phyloP scores from a whole-genome alignment of 345 rosid genomes.

The Boechera retrofracta region DNA sequence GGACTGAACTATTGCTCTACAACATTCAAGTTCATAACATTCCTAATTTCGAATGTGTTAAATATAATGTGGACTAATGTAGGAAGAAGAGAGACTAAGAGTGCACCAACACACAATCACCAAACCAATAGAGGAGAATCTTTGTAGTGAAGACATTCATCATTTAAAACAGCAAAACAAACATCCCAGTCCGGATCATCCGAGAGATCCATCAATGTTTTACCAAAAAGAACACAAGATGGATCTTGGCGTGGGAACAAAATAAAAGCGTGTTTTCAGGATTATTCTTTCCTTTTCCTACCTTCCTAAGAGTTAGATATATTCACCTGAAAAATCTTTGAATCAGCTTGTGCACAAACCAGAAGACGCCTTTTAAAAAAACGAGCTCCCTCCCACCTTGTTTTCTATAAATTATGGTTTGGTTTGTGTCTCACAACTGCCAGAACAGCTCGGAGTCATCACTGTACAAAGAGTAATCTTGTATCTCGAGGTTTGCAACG shows the following conservation, averaged over 20 bases:
- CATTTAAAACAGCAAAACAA: slow-evolving; percentile 18
- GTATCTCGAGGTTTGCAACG: slow-evolving; percentile 89
- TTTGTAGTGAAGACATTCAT: slow-evolving; percentile 11
- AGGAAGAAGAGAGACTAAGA: not conserved
- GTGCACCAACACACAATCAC: slow-evolving; percentile 16
- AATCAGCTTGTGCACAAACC: slow-evolving; percentile 48
- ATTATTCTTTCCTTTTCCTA: slow-evolving; percentile 43
- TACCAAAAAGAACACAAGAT: slow-evolving; percentile 33
- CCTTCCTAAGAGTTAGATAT: slow-evolving; percentile 46
- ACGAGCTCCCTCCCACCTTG: slow-evolving; percentile 41
- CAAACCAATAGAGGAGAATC: slow-evolving; percentile 6
- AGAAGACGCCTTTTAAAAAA: slow-evolving; percentile 44
- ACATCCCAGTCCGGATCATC: slow-evolving; percentile 25
- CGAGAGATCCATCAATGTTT: slow-evolving; percentile 38
- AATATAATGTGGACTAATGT: not conserved
- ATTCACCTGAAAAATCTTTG: slow-evolving; percentile 45
- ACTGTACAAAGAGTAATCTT: slow-evolving; percentile 86
- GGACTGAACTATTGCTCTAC: not conserved
- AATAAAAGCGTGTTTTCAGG: slow-evolving; percentile 37
- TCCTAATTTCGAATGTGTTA: not conserved
- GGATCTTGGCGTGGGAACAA: slow-evolving; percentile 35
- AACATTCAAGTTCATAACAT: not conserved
- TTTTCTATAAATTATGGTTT: slow-evolving; percentile 28
- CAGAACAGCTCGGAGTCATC: slow-evolving; percentile 74
- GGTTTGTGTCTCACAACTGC: slow-evolving; percentile 56